Percentiles rank a stretch among this genome's conserved stretches.
phyloP scores from a whole-genome alignment of 768 basidiomycete genomes.

The Leucocoprinus birnbaumii region DNA sequence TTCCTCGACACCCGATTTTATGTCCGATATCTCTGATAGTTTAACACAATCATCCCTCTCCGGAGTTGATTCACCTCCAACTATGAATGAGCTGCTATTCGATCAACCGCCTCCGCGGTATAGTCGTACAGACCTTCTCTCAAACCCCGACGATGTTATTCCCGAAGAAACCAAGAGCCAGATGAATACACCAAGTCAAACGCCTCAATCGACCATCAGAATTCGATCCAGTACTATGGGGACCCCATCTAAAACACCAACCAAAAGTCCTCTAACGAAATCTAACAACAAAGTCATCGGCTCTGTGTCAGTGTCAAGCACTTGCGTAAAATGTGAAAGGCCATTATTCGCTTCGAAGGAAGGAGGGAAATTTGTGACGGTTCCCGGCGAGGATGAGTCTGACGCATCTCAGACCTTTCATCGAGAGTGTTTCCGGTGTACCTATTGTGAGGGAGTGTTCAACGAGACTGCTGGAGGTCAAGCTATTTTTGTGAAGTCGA shows the following conservation, averaged over 20 bases:
- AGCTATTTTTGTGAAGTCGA: slow-evolving; percentile 67
- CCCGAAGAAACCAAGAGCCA: slow-evolving; percentile 28
- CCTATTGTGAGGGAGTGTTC: slow-evolving; percentile 61
- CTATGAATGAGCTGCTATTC: slow-evolving; percentile 20
- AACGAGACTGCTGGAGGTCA: slow-evolving; percentile 61
- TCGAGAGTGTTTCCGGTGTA: slow-evolving; percentile 72
- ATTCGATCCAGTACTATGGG: slow-evolving; percentile 10
- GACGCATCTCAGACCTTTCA: slow-evolving; percentile 61
- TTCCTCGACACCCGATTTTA: slow-evolving; percentile 49
- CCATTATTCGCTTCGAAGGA: slow-evolving; percentile 55
- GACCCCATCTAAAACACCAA: slow-evolving; percentile 28
- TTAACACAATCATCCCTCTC: slow-evolving; percentile 49
- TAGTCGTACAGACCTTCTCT: slow-evolving; percentile 23
- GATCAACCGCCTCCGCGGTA: slow-evolving; percentile 19
- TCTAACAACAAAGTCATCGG: slow-evolving; percentile 7
- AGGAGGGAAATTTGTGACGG: slow-evolving; percentile 67
- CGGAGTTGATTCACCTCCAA: slow-evolving; percentile 51
- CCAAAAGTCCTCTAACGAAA: slow-evolving; percentile 14
- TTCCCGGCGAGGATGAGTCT: slow-evolving; percentile 50
- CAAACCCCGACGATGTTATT: slow-evolving; percentile 22
- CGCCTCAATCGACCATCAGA: slow-evolving; percentile 21
- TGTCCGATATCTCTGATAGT: slow-evolving; percentile 57
- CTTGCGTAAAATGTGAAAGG: slow-evolving; percentile 59
- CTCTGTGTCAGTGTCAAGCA: slow-evolving; percentile 33
- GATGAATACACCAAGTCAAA: slow-evolving; percentile 30